Evolutionary conservation across 2,329 filamentous ascomycete genomes (phyloP).

Genomic region (Pseudogymnoascus sp.): DNA sequence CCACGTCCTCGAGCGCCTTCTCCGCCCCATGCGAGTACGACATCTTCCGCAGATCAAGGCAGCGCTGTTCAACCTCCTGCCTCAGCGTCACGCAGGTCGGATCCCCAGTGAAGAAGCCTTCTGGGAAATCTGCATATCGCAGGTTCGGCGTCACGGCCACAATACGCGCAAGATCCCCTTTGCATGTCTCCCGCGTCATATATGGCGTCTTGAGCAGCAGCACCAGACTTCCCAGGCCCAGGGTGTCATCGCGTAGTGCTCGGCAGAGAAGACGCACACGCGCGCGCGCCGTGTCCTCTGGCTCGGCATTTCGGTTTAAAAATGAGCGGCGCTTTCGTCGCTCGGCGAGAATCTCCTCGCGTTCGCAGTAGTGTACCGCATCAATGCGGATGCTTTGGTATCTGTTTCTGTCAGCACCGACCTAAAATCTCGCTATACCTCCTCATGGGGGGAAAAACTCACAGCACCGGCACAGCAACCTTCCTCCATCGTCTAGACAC

Average conservation of each 20-base stretch:
- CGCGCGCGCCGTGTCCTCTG: constrained; percentile 69
- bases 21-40: constrained; percentile 73
- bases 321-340: constrained; percentile 66
- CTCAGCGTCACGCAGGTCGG: constrained; percentile 65
- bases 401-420: constrained; percentile 36
- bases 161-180: constrained; percentile 75
- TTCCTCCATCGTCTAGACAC: constrained; percentile 66
- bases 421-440: constrained; percentile 1
- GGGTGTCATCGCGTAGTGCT: constrained; percentile 67
- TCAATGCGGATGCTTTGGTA: constrained; percentile 90
- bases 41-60: constrained; percentile 82
- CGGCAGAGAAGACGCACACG: constrained; percentile 73
- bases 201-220: constrained; percentile 83
- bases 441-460: constrained; percentile 35
- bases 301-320: constrained; percentile 69
- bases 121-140: constrained; percentile 82
- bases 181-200: constrained; percentile 81
- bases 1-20: constrained; percentile 63
- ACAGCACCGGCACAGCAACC: constrained; percentile 51
- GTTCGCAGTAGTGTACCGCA: constrained; percentile 86
- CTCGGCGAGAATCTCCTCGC: constrained; percentile 73
- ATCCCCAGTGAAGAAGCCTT: constrained; percentile 80
- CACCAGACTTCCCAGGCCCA: constrained; percentile 60
- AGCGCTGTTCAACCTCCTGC: constrained; percentile 76
- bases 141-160: constrained; percentile 80